These are phyloP conservation scores for Trametes elegans DNA, from an alignment of 768 basidiomycete genomes.

Conservation along the genomic window DNA sequence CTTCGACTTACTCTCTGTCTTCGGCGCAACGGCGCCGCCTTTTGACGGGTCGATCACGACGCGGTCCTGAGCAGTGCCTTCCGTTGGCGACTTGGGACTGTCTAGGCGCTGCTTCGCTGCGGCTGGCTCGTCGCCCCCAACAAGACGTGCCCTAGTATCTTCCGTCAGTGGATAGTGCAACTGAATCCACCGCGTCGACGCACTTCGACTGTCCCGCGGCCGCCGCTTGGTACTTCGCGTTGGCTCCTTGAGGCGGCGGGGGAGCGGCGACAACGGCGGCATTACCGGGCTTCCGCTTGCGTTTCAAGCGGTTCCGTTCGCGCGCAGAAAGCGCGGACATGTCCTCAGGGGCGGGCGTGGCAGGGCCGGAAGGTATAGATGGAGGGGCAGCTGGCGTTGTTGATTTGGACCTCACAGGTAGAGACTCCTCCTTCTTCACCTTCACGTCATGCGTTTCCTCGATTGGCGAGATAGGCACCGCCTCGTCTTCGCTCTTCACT, in stretches of 20 bases:
- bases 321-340: constrained; percentile 74
- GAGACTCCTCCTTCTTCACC: constrained; percentile 30
- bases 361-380: constrained; percentile 12
- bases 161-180: not conserved
- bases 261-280: constrained; percentile 77
- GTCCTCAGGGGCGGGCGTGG: constrained; percentile 51
- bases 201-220: constrained; percentile 52
- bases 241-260: constrained; percentile 54
- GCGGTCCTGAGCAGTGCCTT: constrained; percentile 49
- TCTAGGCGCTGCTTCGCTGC: constrained; percentile 49
- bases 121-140: constrained; percentile 59
- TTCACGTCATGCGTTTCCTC: constrained; percentile 38
- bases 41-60: constrained; percentile 78
- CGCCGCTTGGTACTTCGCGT: constrained; percentile 61
- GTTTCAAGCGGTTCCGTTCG: constrained; percentile 90
- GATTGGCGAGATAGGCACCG: constrained; percentile 39
- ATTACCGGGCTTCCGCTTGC: constrained; percentile 89
- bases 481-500: constrained; percentile 40
- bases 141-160: constrained; percentile 62
- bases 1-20: constrained; percentile 71
- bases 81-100: constrained; percentile 48
- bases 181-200: constrained; percentile 37
- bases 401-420: constrained; percentile 42
- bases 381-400: constrained; percentile 40
- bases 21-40: constrained; percentile 82